Percentiles rank a stretch among this genome's conserved stretches.
Conservation (phyloP, 768 basidiomycete genomes). For the Galerina marginata region DNA sequence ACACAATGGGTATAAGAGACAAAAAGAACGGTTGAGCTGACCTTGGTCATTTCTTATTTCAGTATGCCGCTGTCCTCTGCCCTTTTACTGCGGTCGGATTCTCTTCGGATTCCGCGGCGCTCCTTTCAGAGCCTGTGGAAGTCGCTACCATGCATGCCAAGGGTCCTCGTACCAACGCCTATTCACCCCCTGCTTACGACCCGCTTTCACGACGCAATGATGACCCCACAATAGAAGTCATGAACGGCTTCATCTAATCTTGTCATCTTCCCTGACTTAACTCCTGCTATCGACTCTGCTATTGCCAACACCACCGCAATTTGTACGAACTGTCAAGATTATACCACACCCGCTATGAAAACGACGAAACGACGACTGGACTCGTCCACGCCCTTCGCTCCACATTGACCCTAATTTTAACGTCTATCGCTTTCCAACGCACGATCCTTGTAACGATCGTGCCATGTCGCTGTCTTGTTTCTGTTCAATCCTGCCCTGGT, state of each 20-base stretch:
- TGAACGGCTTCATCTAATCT: constrained; percentile 6
- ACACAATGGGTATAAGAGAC: neutral
- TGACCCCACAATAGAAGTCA: constrained; percentile 15
- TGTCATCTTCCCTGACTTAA: neutral
- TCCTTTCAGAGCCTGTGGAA: constrained; percentile 56
- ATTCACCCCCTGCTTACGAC: constrained; percentile 57
- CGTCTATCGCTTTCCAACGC: constrained; percentile 3
- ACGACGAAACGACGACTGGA: constrained; percentile 22
- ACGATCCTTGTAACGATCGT: constrained; percentile 10
- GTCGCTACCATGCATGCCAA: constrained; percentile 57
- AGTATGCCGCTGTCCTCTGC: constrained; percentile 54
- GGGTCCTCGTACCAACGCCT: constrained; percentile 54
- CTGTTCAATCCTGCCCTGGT: neutral
- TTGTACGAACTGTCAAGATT: constrained; percentile 10
- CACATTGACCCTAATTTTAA: constrained; percentile 7
- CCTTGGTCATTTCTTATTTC: constrained; percentile 4
- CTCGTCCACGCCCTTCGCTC: constrained; percentile 19
- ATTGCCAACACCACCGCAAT: neutral
- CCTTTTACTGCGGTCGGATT: constrained; percentile 49
- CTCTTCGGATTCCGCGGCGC: constrained; percentile 39
- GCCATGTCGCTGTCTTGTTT: constrained; percentile 4
- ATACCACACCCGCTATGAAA: constrained; percentile 12
- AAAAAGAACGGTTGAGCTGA: constrained; percentile 13
- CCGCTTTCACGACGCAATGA: constrained; percentile 34
- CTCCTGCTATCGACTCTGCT: constrained; percentile 2